Percentiles rank a stretch among this genome's conserved stretches.
Evolutionary conservation across 192 early-diverging fungal genomes (phyloP).

Genomic region (Coemansia furcata): DNA sequence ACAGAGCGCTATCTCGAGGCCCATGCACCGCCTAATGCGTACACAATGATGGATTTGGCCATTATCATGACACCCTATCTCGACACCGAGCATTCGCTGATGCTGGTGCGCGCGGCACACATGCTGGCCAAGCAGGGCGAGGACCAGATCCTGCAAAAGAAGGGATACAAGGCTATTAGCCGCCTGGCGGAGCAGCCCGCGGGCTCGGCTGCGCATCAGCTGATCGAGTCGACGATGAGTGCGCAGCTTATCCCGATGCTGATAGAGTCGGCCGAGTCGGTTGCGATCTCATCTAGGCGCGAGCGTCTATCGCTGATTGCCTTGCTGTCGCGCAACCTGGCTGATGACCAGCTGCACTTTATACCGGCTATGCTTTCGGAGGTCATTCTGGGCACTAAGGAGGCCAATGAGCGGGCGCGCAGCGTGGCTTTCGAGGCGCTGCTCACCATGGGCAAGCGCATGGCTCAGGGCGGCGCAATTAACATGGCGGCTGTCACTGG

Average conservation of each 20-base stretch:
- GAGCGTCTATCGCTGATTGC: slow-evolving; percentile 73
- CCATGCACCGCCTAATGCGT: slow-evolving; percentile 66
- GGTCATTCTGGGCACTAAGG: slow-evolving; percentile 91
- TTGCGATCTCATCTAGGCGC: slow-evolving; percentile 72
- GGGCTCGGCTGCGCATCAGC: slow-evolving; percentile 27
- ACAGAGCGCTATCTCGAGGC: slow-evolving; percentile 49
- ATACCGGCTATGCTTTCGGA: slow-evolving; percentile 86
- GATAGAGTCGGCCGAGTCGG: slow-evolving; percentile 65
- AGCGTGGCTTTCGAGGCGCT: slow-evolving; percentile 78
- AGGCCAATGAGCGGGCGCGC: slow-evolving; percentile 86
- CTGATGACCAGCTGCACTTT: slow-evolving; percentile 72
- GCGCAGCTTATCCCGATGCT: slow-evolving; percentile 73
- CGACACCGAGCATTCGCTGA: slow-evolving; percentile 65
- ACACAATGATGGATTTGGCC: slow-evolving; percentile 88
- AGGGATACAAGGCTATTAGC: slow-evolving; percentile 86
- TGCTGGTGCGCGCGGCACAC: slow-evolving; percentile 52
- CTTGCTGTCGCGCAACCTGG: slow-evolving; percentile 62
- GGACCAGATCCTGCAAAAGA: slow-evolving; percentile 86
- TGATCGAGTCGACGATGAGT: slow-evolving; percentile 48
- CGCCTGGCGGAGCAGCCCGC: slow-evolving; percentile 42
- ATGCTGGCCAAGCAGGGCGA: slow-evolving; percentile 54
- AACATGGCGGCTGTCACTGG: slow-evolving; percentile 36
- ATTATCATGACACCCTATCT: slow-evolving; percentile 73
- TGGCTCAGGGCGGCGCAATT: slow-evolving; percentile 69
- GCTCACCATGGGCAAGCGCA: slow-evolving; percentile 86